phyloP scores from a whole-genome alignment of 2,329 filamentous ascomycete species.

The Rasamsonia emersonii region DNA sequence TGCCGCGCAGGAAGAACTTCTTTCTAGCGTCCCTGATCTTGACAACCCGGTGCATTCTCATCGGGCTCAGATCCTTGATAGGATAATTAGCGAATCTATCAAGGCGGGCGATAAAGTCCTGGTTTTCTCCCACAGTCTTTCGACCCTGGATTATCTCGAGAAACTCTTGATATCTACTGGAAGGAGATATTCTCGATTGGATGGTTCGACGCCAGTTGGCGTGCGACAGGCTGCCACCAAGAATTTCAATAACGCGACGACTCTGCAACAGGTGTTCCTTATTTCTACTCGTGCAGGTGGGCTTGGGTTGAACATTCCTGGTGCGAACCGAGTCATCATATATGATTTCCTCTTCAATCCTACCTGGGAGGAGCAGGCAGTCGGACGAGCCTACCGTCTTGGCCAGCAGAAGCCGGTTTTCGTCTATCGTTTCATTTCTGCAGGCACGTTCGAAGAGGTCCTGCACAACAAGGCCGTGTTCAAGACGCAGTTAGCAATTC shows the following conservation, averaged over 20 bases:
- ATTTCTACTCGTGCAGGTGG: constrained; percentile 80
- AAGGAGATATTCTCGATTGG: constrained; percentile 51
- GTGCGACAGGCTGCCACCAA: constrained; percentile 57
- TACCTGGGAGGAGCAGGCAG: constrained; percentile 72
- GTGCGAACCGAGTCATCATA: constrained; percentile 78
- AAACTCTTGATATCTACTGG: constrained; percentile 43
- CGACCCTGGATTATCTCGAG: constrained; percentile 62
- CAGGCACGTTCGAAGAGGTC: constrained; percentile 69
- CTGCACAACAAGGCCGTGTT: constrained; percentile 68
- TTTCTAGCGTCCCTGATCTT: constrained; percentile 21
- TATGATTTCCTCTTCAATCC: constrained; percentile 81
- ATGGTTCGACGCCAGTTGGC: constrained; percentile 53
- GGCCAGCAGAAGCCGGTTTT: constrained; percentile 73
- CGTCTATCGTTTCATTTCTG: constrained; percentile 73
- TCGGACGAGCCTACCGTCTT: constrained; percentile 77
- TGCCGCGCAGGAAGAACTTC: constrained; percentile 24
- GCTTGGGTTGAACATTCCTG: constrained; percentile 71
- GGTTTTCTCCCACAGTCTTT: constrained; percentile 67
- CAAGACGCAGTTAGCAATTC: constrained; percentile 69
- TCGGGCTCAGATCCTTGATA: constrained; percentile 58
- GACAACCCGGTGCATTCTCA: constrained; percentile 50
- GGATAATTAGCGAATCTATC: constrained; percentile 60
- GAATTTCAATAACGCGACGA: constrained; percentile 53
- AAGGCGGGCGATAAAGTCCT: constrained; percentile 62
- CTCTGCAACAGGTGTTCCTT: constrained; percentile 54